A percentile compares a stretch with the other conserved stretches of the same genome.
Conservation (phyloP, 495 filamentous ascomycete genomes). For the Aspergillus egyptiacus region DNA sequence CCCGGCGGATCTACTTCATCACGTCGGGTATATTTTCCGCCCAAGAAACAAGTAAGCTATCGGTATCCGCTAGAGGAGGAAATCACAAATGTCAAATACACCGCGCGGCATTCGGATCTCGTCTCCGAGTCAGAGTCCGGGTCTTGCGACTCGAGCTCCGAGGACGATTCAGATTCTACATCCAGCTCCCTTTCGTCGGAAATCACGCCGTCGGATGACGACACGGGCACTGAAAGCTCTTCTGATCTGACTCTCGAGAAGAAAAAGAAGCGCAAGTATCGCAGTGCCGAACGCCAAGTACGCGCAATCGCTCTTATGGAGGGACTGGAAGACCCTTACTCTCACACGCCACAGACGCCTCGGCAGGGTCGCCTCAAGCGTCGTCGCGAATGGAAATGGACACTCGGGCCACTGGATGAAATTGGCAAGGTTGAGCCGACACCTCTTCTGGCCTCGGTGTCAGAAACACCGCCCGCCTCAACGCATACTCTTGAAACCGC, state of each 20-base stretch:
- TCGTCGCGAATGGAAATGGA: constrained; percentile 54
- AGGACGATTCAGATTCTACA: constrained; percentile 36
- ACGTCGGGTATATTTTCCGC: constrained; percentile 49
- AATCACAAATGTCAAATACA: constrained; percentile 48
- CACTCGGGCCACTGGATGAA: constrained; percentile 38
- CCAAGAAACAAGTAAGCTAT: constrained; percentile 53
- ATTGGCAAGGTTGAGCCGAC: constrained; percentile 1
- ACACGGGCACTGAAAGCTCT: constrained; percentile 15
- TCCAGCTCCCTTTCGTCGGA: constrained; percentile 29
- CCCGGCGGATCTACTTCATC: constrained; percentile 29
- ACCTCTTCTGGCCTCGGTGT: not conserved
- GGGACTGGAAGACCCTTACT: constrained; percentile 28
- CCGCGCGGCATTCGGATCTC: constrained; percentile 46
- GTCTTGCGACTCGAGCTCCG: constrained; percentile 13
- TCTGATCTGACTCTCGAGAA: constrained; percentile 9
- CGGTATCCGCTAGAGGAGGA: constrained; percentile 49
- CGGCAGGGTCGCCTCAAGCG: constrained; percentile 45
- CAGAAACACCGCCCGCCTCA: not conserved
- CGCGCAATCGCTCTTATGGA: constrained; percentile 39
- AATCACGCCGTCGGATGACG: constrained; percentile 39
- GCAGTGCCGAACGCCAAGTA: constrained; percentile 36
- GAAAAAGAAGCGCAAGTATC: constrained; percentile 36
- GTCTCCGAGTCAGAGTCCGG: constrained; percentile 20
- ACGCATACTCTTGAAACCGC: not conserved
- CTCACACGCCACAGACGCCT: constrained; percentile 44